Conservation (phyloP, 352 stramenopile genomes). For the Aphanomyces euteiches region DNA sequence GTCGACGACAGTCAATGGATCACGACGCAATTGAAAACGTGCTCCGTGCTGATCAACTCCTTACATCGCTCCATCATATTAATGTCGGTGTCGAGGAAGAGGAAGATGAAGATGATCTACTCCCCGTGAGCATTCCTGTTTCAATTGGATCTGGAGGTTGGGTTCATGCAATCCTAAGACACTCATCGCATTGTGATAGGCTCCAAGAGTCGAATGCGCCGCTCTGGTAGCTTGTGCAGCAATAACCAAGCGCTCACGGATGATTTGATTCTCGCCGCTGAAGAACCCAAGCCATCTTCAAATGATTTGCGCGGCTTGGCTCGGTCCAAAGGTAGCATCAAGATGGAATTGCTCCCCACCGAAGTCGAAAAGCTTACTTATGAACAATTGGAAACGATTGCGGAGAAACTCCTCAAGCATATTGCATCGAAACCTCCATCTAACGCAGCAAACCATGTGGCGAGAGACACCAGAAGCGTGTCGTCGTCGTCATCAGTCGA, state of each 20-base stretch:
- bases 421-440: slow-evolving; percentile 1
- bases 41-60: slow-evolving; percentile 3
- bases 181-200: background rate
- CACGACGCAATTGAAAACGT: slow-evolving; percentile 24
- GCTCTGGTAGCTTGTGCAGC: slow-evolving; percentile 20
- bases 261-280: slow-evolving; percentile 6
- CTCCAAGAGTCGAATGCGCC: slow-evolving; percentile 6
- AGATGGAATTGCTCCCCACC: slow-evolving; percentile 37
- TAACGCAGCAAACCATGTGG: background rate
- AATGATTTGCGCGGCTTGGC: background rate
- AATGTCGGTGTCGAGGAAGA: slow-evolving; percentile 29
- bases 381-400: slow-evolving; percentile 71
- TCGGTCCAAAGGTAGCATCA: slow-evolving; percentile 29
- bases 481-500: background rate
- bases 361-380: slow-evolving; percentile 74
- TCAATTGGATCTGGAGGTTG: too few species aligned
- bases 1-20: slow-evolving; percentile 1
- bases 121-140: slow-evolving; percentile 16
- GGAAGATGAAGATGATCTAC: slow-evolving; percentile 34
- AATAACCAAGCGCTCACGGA: slow-evolving; percentile 12
- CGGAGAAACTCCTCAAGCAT: slow-evolving; percentile 52
- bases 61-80: slow-evolving; percentile 11
- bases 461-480: background rate
- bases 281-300: background rate
- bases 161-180: background rate